Percentiles rank a stretch among this genome's conserved stretches.
phyloP scores from a whole-genome alignment of 2,329 filamentous ascomycete species.

The Fusarium bactridioides region DNA sequence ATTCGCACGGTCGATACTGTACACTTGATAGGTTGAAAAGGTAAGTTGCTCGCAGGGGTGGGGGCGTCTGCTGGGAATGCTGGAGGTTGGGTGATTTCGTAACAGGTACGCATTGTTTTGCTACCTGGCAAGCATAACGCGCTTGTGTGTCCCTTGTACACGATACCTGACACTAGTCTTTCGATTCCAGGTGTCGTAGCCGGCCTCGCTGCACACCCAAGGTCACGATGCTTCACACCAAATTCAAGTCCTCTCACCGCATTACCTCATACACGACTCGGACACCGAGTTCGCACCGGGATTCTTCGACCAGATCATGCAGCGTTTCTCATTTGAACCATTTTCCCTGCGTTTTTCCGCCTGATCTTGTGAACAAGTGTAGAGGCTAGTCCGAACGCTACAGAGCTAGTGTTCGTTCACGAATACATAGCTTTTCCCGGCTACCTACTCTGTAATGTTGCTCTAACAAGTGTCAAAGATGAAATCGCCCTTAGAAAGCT shows the following conservation, averaged over 20 bases:
- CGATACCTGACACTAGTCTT: conserved; percentile 23
- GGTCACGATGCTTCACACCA: conserved; percentile 40
- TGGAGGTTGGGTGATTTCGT: conserved; percentile 40
- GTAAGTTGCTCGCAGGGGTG: conserved; percentile 26
- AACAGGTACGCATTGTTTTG: conserved; percentile 36
- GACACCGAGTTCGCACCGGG: conserved; percentile 42
- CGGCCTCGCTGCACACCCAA: conserved; percentile 36
- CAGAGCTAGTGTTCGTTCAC: conserved; percentile 14
- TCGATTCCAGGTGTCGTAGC: conserved; percentile 40
- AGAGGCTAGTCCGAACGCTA: conserved; percentile 35
- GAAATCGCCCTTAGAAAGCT: conserved; percentile 3
- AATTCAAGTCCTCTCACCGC: conserved; percentile 41
- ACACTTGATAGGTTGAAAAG: conserved; percentile 18
- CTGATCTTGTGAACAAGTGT: conserved; percentile 31
- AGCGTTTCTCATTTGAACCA: conserved; percentile 32
- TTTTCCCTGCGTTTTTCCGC: conserved; percentile 26
- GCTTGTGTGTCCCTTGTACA: conserved; percentile 20
- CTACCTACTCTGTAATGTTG: not conserved
- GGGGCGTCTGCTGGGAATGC: conserved; percentile 32
- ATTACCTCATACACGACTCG: conserved; percentile 44
- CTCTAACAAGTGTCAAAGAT: not conserved
- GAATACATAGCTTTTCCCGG: conserved; percentile 9
- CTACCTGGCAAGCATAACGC: not conserved
- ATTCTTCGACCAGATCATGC: conserved; percentile 39
- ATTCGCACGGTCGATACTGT: conserved; percentile 32